Evolutionary conservation across 805 yeast genomes (phyloP), one percentile per base, ranked within the genome.

Genomic region (Soucietia sequanensis): DNA sequence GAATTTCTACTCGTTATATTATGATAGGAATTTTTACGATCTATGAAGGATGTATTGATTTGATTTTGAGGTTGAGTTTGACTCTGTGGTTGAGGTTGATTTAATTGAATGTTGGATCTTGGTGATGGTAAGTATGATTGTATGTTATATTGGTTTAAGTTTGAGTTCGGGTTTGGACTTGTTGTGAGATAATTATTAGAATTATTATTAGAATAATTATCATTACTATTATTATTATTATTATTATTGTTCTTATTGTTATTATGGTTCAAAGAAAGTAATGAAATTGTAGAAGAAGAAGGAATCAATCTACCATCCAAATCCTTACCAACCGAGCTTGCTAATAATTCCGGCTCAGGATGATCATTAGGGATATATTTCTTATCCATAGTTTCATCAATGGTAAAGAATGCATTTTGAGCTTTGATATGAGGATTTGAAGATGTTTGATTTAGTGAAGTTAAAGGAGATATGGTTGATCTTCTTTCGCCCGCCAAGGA

Each of bases 331-430:
- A 65, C 72, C 0, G 71, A 63, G 8, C 66, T 62, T 1, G 74
- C 72, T 23, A 67, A 47, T 18, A 68, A 47, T 37, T 60, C 62
- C 1, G 74, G 74, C 34, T 68, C 74, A 4, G 73, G 74, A 39
- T 68, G 74, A 16, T 62, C 71, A 30, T 56, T 58, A 6, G 54
- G 35, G 28, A 28, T 41, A 19, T 31, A 22, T 9, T 30, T 25
- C 20, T 23, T 34, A 19, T 27, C 43, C 31, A 31, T 33, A 18
- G 27, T 35, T 12, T 46, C 50, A 11, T 46, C 51, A n/a, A 46
- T 31, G 23, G 37, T 35, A 33, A 37, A 40, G 24, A 26, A 37
- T 8, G 46, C 46, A 10, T 37, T 23, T 11, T 21, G 23, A 8
- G 11, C 33, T 18, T 30, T 34, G 23, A 36, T 28, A 7, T 33